Conservation (phyloP, 2,329 filamentous ascomycete species). For the Pseudogymnoascus sp. region DNA sequence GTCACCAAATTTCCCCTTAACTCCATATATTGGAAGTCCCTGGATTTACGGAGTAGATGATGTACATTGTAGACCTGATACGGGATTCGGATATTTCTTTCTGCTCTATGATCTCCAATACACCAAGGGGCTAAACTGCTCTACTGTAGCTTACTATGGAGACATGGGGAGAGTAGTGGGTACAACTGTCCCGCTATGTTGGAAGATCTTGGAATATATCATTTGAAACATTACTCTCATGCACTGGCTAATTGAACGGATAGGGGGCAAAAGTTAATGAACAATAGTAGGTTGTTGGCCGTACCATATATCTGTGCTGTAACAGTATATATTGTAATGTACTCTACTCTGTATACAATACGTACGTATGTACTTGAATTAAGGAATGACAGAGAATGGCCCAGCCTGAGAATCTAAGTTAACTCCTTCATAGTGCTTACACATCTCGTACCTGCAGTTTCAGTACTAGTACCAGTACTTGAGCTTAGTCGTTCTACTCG, state of each 20-base stretch:
- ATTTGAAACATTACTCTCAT: slow-evolving; percentile 6
- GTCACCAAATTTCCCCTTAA: slow-evolving; percentile 5
- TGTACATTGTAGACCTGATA: neutral
- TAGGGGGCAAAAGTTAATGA: neutral
- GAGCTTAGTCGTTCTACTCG: neutral
- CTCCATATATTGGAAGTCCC: neutral
- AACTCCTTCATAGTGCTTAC: neutral
- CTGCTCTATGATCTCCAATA: neutral
- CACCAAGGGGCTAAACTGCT: neutral
- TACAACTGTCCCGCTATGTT: neutral
- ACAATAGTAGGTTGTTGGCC: neutral
- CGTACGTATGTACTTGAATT: neutral
- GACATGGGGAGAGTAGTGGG: neutral
- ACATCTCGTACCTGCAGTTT: neutral
- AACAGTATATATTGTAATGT: neutral
- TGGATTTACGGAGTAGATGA: neutral
- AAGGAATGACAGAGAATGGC: neutral
- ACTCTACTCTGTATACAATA: neutral
- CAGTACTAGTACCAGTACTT: neutral
- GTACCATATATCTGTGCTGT: neutral
- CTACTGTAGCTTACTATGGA: neutral
- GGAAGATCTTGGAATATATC: neutral
- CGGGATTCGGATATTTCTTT: neutral
- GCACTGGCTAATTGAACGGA: neutral
- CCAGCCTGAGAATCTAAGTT: neutral